phyloP scores from a whole-genome alignment of 169 alveolate species.

The Cryptosporidium baileyi region DNA sequence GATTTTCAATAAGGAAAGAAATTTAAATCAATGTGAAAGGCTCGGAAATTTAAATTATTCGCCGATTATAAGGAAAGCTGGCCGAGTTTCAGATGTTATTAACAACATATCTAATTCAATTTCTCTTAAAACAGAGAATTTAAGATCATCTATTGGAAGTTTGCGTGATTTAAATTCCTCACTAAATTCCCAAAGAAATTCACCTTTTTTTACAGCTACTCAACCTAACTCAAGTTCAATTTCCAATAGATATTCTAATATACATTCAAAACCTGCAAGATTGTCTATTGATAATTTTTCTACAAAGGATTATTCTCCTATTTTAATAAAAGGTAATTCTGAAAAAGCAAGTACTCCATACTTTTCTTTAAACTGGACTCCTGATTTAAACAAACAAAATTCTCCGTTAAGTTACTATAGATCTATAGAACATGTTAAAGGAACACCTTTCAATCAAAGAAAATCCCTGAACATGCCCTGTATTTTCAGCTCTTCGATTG shows the following conservation, averaged over 20 bases:
- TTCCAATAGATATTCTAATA: neutral
- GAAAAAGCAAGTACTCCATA: slow-evolving; percentile 2
- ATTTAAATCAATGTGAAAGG: neutral
- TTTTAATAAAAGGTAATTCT: neutral
- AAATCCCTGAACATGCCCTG: neutral
- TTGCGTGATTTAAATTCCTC: neutral
- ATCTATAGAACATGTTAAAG: too few relatives aligned
- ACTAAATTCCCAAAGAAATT: neutral
- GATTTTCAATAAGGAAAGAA: neutral
- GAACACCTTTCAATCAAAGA: too few relatives aligned
- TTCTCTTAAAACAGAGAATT: neutral
- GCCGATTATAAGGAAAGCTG: neutral
- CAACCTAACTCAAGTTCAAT: too few relatives aligned
- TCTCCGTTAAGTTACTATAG: too few relatives aligned
- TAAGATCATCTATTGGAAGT: neutral
- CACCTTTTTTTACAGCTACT: too few relatives aligned
- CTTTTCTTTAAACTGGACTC: slow-evolving; percentile 17
- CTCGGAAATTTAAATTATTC: neutral
- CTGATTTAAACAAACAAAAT: neutral
- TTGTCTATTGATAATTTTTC: too few relatives aligned
- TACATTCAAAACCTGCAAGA: neutral
- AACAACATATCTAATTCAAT: slow-evolving; percentile 26
- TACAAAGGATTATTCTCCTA: neutral
- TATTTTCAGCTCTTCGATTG: neutral
- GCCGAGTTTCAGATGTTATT: slow-evolving; percentile 17